Conservation (phyloP, 345 rosid genomes). For the Arabidopsis arenosa region DNA sequence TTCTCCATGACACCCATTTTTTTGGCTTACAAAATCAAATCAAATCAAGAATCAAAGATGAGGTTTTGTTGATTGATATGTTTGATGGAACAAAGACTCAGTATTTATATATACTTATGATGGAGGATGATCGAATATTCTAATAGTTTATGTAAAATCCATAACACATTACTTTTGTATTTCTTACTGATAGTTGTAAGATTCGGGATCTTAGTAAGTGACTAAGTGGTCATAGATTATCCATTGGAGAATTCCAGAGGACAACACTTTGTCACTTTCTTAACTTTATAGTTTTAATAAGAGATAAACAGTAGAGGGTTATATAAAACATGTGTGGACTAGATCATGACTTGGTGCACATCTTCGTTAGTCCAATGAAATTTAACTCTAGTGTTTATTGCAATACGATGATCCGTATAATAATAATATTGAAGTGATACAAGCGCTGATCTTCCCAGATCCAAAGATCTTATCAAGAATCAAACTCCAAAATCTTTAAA, state of each 20-base stretch:
- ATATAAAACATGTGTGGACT: constrained; percentile 20
- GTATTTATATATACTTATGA: constrained; percentile 33
- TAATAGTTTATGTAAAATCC: constrained; percentile 15
- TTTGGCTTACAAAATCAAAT: background rate
- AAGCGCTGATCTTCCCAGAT: constrained; percentile 30
- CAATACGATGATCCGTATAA: constrained; percentile 16
- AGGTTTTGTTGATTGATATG: constrained; percentile 36
- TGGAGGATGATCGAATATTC: constrained; percentile 9
- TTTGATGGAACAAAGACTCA: constrained; percentile 27
- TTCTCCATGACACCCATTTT: constrained; percentile 48
- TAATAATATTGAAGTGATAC: constrained; percentile 27
- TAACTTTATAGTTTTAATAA: constrained; percentile 13
- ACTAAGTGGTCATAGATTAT: constrained; percentile 34
- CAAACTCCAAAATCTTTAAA: constrained; percentile 15
- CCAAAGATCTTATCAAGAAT: constrained; percentile 41
- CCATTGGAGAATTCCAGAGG: constrained; percentile 33
- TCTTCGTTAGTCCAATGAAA: constrained; percentile 29
- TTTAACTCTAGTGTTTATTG: background rate
- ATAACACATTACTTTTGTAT: constrained; percentile 11
- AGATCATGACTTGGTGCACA: constrained; percentile 38
- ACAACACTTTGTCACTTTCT: constrained; percentile 31
- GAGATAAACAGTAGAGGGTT: background rate
- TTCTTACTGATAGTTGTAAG: constrained; percentile 31
- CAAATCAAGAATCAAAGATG: constrained; percentile 8
- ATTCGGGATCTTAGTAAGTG: constrained; percentile 37